phyloP scores from a whole-genome alignment of 2,329 filamentous ascomycete genomes.

The Fusarium sambucinum region DNA sequence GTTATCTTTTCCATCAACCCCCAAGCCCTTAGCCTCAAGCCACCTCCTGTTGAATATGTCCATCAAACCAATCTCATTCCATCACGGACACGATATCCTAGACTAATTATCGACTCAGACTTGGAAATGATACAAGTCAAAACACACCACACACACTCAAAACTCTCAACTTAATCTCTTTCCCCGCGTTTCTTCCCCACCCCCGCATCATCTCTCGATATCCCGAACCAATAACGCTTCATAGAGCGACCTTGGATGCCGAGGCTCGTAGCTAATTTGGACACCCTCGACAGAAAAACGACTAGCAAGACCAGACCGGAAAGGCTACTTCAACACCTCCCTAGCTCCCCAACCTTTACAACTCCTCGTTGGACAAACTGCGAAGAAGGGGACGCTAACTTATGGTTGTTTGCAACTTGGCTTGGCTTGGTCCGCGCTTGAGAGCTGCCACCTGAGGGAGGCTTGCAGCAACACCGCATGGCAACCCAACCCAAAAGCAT shows the following conservation, averaged over 20 bases:
- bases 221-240: conserved; percentile 30
- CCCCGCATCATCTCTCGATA: conserved; percentile 28
- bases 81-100: conserved; percentile 3
- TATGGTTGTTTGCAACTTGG: conserved; percentile 38
- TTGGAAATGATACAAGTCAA: too few relatives aligned
- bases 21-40: conserved; percentile 5
- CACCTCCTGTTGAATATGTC: conserved; percentile 9
- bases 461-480: conserved; percentile 17
- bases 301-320: conserved; percentile 1
- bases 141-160: neutral
- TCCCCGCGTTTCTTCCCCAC: conserved; percentile 35
- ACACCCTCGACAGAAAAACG: neutral
- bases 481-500: conserved; percentile 13
- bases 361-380: conserved; percentile 17
- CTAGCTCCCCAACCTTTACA: neutral
- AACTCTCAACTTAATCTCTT: conserved; percentile 4
- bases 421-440: conserved; percentile 15
- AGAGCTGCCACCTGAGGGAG: conserved; percentile 11
- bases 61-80: conserved; percentile 3
- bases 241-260: conserved; percentile 33
- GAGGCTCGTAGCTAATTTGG: conserved; percentile 25
- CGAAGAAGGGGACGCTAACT: conserved; percentile 23
- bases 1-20: neutral
- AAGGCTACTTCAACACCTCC: conserved; percentile 1
- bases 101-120: neutral